Percentiles rank a stretch among this genome's conserved stretches.
Evolutionary conservation across 2,329 filamentous ascomycete species (phyloP).

Genomic region (Mycosphaerella sp.): DNA sequence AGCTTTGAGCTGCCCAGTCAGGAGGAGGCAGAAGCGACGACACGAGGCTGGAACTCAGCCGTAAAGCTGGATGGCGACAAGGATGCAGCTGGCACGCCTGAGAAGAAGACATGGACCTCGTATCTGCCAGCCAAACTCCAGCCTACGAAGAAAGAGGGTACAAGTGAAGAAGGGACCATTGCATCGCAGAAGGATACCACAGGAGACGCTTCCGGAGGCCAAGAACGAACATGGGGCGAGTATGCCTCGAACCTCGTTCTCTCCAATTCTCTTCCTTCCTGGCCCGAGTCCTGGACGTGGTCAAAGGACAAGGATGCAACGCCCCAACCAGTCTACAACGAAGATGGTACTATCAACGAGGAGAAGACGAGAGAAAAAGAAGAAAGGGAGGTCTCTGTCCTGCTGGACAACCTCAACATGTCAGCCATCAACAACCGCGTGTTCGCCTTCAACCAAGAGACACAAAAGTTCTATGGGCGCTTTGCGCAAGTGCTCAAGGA

Average conservation of each 20-base stretch:
- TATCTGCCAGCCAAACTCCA: constrained; percentile 28
- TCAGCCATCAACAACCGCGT: constrained; percentile 78
- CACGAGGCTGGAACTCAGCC: constrained; percentile 22
- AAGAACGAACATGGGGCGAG: constrained; percentile 28
- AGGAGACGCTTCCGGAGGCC: constrained; percentile 3
- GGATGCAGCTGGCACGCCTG: constrained; percentile 27
- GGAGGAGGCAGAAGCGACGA: constrained; percentile 33
- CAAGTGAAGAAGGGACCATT: not conserved
- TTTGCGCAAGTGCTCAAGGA: constrained; percentile 93
- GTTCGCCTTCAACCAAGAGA: constrained; percentile 77
- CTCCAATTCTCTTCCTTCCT: constrained; percentile 23
- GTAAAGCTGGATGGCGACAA: constrained; percentile 18
- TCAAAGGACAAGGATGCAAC: constrained; percentile 31
- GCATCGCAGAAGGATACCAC: constrained; percentile 1
- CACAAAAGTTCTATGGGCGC: constrained; percentile 68
- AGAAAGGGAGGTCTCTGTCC: constrained; percentile 64
- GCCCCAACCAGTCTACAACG: constrained; percentile 33
- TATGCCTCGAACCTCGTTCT: constrained; percentile 29
- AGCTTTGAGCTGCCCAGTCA: constrained; percentile 32
- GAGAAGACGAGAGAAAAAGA: constrained; percentile 47
- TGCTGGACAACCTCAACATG: constrained; percentile 80
- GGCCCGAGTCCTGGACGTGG: constrained; percentile 18
- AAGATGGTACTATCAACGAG: constrained; percentile 34
- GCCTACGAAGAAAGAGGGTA: constrained; percentile 11
- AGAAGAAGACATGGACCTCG: constrained; percentile 34